Percentiles rank a stretch among this genome's conserved stretches.
These are phyloP conservation scores for Boletus calvinii DNA, from an alignment of 1,284 basidiomycete species.

Conservation along the genomic window DNA sequence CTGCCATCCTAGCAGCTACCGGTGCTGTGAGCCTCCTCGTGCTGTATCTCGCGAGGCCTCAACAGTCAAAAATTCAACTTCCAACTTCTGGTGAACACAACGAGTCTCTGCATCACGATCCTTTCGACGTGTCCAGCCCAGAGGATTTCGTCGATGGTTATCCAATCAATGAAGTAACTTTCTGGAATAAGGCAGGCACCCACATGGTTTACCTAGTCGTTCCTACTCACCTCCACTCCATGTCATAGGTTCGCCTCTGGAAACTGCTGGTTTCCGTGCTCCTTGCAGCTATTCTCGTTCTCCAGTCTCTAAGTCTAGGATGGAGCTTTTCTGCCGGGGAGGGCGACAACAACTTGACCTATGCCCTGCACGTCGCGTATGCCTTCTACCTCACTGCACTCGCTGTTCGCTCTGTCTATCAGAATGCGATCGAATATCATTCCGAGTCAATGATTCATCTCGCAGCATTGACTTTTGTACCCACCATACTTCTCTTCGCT, in stretches of 20 bases:
- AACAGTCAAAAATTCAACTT: slow-evolving; percentile 57
- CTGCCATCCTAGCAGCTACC: slow-evolving; percentile 45
- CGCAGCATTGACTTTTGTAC: slow-evolving; percentile 54
- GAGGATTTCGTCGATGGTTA: slow-evolving; percentile 74
- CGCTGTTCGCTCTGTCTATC: slow-evolving; percentile 51
- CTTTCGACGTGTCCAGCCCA: slow-evolving; percentile 74
- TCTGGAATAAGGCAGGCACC: slow-evolving; percentile 66
- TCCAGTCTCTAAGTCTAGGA: slow-evolving; percentile 55
- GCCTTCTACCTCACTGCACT: slow-evolving; percentile 62
- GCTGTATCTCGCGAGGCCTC: slow-evolving; percentile 41
- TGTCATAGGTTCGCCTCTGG: slow-evolving; percentile 49
- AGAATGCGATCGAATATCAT: slow-evolving; percentile 51
- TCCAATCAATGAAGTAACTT: slow-evolving; percentile 66
- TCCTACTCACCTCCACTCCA: slow-evolving; percentile 4
- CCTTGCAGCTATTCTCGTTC: slow-evolving; percentile 44
- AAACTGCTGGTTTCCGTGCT: slow-evolving; percentile 53
- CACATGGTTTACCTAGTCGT: background rate
- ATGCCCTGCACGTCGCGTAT: slow-evolving; percentile 52
- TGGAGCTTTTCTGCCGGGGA: slow-evolving; percentile 46
- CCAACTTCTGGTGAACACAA: slow-evolving; percentile 42
- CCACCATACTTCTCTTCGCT: slow-evolving; percentile 48
- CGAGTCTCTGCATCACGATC: slow-evolving; percentile 49
- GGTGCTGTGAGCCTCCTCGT: slow-evolving; percentile 46
- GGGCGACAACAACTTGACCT: slow-evolving; percentile 36
- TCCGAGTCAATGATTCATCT: slow-evolving; percentile 67